Evolutionary conservation across 2,329 filamentous ascomycete genomes (phyloP).

Genomic region (Sphaceloma murrayae): DNA sequence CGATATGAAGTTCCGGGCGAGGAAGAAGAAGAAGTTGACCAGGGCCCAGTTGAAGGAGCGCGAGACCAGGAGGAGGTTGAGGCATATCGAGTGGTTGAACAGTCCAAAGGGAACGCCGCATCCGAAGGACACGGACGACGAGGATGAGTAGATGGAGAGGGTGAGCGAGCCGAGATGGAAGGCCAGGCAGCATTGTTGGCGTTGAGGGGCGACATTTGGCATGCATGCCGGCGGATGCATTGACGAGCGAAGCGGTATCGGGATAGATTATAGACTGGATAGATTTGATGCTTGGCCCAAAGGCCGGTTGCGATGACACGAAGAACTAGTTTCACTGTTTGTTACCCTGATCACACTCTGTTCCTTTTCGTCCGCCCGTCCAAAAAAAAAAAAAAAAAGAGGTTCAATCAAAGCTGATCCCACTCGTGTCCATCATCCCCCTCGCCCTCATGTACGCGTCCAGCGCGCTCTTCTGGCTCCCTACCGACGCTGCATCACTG

Average conservation of each 20-base stretch:
- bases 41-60: constrained; percentile 92
- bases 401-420: constrained; percentile 12
- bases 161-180: constrained; percentile 18
- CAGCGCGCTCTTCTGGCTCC: constrained; percentile 26
- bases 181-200: not conserved
- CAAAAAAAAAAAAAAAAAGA: too few relatives aligned
- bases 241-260: too few relatives aligned
- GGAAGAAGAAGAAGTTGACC: constrained; percentile 98
- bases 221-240: too few relatives aligned
- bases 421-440: constrained; percentile 16
- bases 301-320: too few relatives aligned
- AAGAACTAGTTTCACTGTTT: too few relatives aligned
- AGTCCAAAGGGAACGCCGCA: constrained; percentile 61
- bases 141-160: constrained; percentile 39
- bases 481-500: constrained; percentile 21
- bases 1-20: constrained; percentile 78
- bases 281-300: too few relatives aligned
- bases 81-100: constrained; percentile 72
- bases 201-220: not conserved
- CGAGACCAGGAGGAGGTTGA: constrained; percentile 73
- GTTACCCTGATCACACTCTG: too few relatives aligned
- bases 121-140: constrained; percentile 68
- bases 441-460: constrained; percentile 30
- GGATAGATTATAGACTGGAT: too few relatives aligned
- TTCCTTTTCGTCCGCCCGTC: too few relatives aligned